Conservation (phyloP, 352 stramenopile genomes). For the Phytophthora crassamura region DNA sequence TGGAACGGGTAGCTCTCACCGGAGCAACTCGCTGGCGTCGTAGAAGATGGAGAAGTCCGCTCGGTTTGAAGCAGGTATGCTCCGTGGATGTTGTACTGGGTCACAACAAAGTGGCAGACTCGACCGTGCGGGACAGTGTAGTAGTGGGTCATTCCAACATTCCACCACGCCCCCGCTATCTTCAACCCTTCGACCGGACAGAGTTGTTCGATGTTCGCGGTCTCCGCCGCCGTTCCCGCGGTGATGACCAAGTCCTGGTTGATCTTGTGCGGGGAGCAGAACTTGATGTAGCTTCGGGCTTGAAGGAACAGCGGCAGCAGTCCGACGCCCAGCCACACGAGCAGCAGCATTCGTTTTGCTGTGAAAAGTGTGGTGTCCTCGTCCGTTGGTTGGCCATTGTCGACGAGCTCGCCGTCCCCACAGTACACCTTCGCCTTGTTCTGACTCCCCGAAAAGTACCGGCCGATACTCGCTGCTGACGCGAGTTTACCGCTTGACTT, state of each 20-base stretch:
- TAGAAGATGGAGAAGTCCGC: constrained; percentile 7
- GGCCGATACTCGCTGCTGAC: neutral
- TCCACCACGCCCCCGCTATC: constrained; percentile 18
- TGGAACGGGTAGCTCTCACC: constrained; percentile 14
- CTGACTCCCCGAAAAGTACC: constrained; percentile 3
- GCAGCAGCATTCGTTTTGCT: neutral
- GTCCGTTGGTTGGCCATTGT: neutral
- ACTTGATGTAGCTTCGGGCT: constrained; percentile 18
- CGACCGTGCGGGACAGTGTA: constrained; percentile 7
- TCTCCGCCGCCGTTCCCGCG: neutral
- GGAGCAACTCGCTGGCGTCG: constrained; percentile 15
- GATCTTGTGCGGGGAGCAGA: constrained; percentile 32
- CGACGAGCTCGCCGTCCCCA: neutral
- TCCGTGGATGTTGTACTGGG: constrained; percentile 25
- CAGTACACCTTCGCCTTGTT: constrained; percentile 11
- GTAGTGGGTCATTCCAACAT: constrained; percentile 11
- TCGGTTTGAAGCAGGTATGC: constrained; percentile 4
- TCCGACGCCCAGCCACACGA: constrained; percentile 19
- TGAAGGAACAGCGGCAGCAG: constrained; percentile 25
- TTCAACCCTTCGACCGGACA: constrained; percentile 16
- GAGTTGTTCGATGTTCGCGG: neutral
- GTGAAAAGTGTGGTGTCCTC: constrained; percentile 1
- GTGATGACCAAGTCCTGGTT: neutral
- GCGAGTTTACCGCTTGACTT: neutral
- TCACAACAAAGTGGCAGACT: constrained; percentile 22